Evolutionary conservation across 1,284 basidiomycete genomes (phyloP), one percentile per base, ranked within the genome.

Genomic region (Kalmanozyma brasiliensis): DNA sequence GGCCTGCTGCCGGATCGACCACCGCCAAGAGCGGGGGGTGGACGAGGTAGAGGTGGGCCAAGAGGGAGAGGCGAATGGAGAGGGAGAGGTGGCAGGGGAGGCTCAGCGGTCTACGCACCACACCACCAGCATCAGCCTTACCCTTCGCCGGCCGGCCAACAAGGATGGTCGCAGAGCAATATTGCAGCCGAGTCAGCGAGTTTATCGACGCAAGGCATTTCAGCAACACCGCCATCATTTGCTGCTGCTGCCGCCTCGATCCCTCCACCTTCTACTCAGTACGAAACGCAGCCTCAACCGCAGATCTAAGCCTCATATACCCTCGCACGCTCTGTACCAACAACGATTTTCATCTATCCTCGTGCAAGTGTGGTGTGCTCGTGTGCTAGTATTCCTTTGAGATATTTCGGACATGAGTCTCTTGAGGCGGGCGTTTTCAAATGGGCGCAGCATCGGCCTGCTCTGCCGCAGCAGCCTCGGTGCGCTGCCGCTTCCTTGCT

Each of bases 191-290:
- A 30, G 23, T 26, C 29, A 37, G 34, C 38, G n/a, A n/a, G n/a
- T n/a, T n/a, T n/a, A n/a, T n/a, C n/a, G n/a, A n/a, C n/a, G n/a
- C n/a, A n/a, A n/a, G n/a, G n/a, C n/a, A n/a, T n/a, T n/a, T n/a
- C 20, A 22, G 23, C 24, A 23, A 2, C 44, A 9, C 48, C 59
- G 13, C 29, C 52, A 2, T 52, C 53, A 7, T 63, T 63, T 34
- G 62, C 62, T 30, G 62, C 52, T 38, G 58, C 58, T 3, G 55
- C 55, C 9, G 55, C 62, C n/a, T 52, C 62, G 1, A 32, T 45
- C 10, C 40, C 49, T n/a, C 51, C 62, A 29, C 10, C 33, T 4
- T 10, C 47, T 2, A 20, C 19, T 5, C 35, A 13, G 22, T 6
- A 35, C 16, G 35, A 44, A 26, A 23, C 43, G n/a, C 44, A 43